Evolutionary conservation across 805 yeast species (phyloP).

Genomic region (Starmerella vitae): DNA sequence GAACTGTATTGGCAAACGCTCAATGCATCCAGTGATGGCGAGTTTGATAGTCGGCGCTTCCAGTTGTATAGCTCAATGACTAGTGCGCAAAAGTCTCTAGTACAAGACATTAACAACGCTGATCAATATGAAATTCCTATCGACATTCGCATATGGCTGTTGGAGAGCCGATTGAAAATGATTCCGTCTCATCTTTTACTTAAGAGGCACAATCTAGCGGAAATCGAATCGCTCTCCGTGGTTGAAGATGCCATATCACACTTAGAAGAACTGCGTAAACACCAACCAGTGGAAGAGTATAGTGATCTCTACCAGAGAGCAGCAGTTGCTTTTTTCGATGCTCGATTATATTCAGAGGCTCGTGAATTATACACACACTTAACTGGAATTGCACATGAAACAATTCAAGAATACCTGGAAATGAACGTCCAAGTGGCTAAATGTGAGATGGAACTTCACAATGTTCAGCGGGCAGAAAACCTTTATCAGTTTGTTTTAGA

Average conservation of each 20-base stretch:
- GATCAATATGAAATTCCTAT: conserved; percentile 47
- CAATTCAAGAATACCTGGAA: conserved; percentile 21
- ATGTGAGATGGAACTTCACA: conserved; percentile 58
- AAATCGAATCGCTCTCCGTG: conserved; percentile 27
- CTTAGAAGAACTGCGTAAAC: conserved; percentile 44
- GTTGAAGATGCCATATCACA: conserved; percentile 62
- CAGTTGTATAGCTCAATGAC: conserved; percentile 1
- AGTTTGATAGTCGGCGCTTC: conserved; percentile 62
- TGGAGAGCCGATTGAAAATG: conserved; percentile 53
- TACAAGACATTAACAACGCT: conserved; percentile 3
- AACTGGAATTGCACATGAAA: conserved; percentile 29
- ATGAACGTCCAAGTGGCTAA: conserved; percentile 51
- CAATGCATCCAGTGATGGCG: conserved; percentile 45
- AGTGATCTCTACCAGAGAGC: conserved; percentile 65
- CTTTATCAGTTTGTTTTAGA: conserved; percentile 21
- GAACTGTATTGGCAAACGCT: conserved; percentile 49
- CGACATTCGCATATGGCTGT: conserved; percentile 74
- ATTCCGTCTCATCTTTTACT: conserved; percentile 23
- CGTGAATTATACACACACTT: conserved; percentile 49
- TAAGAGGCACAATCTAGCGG: conserved; percentile 8
- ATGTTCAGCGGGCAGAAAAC: conserved; percentile 27
- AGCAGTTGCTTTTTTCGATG: conserved; percentile 56
- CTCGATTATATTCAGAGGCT: conserved; percentile 64
- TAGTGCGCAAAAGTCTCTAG: conserved; percentile 1
- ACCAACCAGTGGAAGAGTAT: conserved; percentile 41